Conservation (phyloP, 1,284 basidiomycete species). For the Puccinia triticina region DNA sequence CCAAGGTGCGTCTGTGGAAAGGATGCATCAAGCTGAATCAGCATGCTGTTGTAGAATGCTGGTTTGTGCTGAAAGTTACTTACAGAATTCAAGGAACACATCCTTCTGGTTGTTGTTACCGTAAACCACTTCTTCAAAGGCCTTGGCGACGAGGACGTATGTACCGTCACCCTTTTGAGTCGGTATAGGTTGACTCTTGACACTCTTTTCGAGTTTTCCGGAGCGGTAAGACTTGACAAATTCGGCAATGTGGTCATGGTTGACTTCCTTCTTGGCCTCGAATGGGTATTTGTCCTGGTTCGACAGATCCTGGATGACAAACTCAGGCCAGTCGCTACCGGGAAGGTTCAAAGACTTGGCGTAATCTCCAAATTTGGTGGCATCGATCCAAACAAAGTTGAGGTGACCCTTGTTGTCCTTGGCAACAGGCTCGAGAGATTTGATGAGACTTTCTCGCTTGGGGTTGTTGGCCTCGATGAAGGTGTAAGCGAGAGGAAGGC, state of each 20-base stretch:
- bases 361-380: slow-evolving; percentile 90
- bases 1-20: slow-evolving; percentile 83
- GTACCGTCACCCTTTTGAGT: slow-evolving; percentile 80
- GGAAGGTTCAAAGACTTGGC: slow-evolving; percentile 92
- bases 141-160: slow-evolving; percentile 81
- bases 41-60: not conserved
- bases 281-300: slow-evolving; percentile 88
- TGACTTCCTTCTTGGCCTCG: slow-evolving; percentile 69
- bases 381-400: slow-evolving; percentile 99
- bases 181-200: slow-evolving; percentile 90
- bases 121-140: slow-evolving; percentile 79
- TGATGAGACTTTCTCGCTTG: slow-evolving; percentile 71
- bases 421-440: slow-evolving; percentile 75
- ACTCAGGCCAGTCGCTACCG: slow-evolving; percentile 81
- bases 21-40: not conserved
- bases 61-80: not conserved
- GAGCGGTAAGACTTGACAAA: slow-evolving; percentile 72
- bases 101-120: slow-evolving; percentile 77
- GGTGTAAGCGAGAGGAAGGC: slow-evolving; percentile 89
- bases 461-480: slow-evolving; percentile 79
- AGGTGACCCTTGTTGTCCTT: slow-evolving; percentile 79
- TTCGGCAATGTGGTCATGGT: slow-evolving; percentile 65
- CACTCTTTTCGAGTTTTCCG: slow-evolving; percentile 76
- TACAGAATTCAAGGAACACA: slow-evolving; percentile 80
- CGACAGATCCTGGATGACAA: slow-evolving; percentile 85